phyloP scores from a whole-genome alignment of 768 basidiomycete species.

The Agrocybe chaxingu region DNA sequence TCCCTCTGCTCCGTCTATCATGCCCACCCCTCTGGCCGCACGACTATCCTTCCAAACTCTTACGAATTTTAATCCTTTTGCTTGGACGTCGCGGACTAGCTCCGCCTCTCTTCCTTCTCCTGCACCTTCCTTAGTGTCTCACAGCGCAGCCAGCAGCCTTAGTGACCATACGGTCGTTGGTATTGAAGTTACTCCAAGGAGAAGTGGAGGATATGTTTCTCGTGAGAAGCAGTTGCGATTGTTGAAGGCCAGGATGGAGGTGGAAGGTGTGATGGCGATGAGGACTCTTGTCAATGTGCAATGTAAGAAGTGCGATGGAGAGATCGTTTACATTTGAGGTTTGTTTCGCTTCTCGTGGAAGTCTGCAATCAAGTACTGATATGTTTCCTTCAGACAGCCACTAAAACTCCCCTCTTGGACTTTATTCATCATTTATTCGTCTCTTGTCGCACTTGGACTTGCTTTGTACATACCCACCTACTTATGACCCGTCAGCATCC shows the following conservation, averaged over 20 bases:
- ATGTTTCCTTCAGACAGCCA: neutral
- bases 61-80: slow-evolving; percentile 52
- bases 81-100: slow-evolving; percentile 14
- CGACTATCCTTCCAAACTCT: slow-evolving; percentile 59
- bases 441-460: slow-evolving; percentile 15
- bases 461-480: slow-evolving; percentile 16
- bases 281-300: slow-evolving; percentile 23
- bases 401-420: slow-evolving; percentile 14
- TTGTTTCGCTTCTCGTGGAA: slow-evolving; percentile 3
- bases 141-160: neutral
- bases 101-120: neutral
- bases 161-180: slow-evolving; percentile 7
- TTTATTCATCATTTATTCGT: slow-evolving; percentile 22
- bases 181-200: neutral
- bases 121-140: neutral
- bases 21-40: slow-evolving; percentile 48
- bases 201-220: slow-evolving; percentile 43
- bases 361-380: slow-evolving; percentile 1
- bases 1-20: slow-evolving; percentile 44
- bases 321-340: slow-evolving; percentile 41
- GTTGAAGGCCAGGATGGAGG: slow-evolving; percentile 52
- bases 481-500: slow-evolving; percentile 11
- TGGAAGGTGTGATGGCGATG: slow-evolving; percentile 28
- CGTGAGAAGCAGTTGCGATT: slow-evolving; percentile 67
- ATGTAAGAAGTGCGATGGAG: slow-evolving; percentile 38